Evolutionary conservation across 129 eudicot species (phyloP), one percentile per base, ranked within the genome.

Genomic region (Flaveria sonorensis): DNA sequence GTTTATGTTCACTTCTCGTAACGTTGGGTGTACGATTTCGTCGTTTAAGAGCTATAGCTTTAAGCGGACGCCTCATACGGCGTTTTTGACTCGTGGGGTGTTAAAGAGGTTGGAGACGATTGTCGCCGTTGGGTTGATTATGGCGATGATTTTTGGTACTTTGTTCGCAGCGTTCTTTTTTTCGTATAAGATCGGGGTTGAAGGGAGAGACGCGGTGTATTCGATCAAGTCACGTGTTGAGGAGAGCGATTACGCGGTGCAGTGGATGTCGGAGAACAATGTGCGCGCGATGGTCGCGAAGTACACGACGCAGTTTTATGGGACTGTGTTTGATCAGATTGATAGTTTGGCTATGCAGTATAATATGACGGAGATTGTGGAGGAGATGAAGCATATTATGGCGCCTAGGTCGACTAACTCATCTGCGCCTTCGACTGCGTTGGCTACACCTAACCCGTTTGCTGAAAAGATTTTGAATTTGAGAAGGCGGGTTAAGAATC

Each of bases 241-340:
- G 68, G 89, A 88, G 71, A 93, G 86, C 43, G 83, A 93, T 79
- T 90, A 90, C 42, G 97, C 97, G 0, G 96, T 84, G 36, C 72
- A 87, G 65, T 88, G 97, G 97, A 90, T 90, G 91, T 86, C 84
- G 45, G 98, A 93, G 21, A 87, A 93, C 70, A 88, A 90, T 78
- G 88, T 93, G 45, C 87, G 42, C 32, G 89, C 67, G 81, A 90
- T 90, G 91, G 77, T 90, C 45, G 98, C 90, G 10, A 87, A 23
- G 78, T 93, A 93, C 61, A 77, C 92, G 0, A 69, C 88, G 0
- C 87, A 85, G 82, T 75, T 90, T 28, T 93, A 93, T 50, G 95
- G 84, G n/a, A 88, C 98, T 15, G 85, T 93, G 1, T 90, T 86
- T 21, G 90, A 90, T 3, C 98, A 90, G 66, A 84, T 93, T 52